Evolutionary conservation across 2,329 filamentous ascomycete genomes (phyloP).

Genomic region (Rasamsonia emersonii): DNA sequence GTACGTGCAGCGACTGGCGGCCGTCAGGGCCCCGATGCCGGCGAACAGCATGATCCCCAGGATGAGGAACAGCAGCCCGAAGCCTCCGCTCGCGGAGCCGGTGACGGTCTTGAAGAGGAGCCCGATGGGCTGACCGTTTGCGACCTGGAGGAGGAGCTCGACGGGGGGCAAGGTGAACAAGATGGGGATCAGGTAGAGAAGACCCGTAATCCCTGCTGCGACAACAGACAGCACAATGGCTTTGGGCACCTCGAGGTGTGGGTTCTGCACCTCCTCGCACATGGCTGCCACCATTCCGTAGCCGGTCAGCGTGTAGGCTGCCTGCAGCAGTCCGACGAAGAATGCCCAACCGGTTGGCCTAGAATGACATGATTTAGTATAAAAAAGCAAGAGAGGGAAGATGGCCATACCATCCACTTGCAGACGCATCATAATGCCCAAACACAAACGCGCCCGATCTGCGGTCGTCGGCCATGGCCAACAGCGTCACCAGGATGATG

Average conservation of each 20-base stretch:
- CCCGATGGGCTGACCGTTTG: constrained; percentile 68
- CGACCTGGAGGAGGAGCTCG: constrained; percentile 52
- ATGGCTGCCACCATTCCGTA: constrained; percentile 65
- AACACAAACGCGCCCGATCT: constrained; percentile 59
- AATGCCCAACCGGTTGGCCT: constrained; percentile 62
- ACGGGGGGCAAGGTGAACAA: constrained; percentile 68
- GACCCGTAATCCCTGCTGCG: constrained; percentile 56
- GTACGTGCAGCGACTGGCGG: constrained; percentile 65
- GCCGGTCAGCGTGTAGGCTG: constrained; percentile 42
- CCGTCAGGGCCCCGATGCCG: constrained; percentile 65
- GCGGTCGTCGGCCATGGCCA: constrained; percentile 51
- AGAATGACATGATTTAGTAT: constrained; percentile 7
- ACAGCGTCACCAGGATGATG: constrained; percentile 57
- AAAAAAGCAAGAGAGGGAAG: not conserved
- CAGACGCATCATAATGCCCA: constrained; percentile 56
- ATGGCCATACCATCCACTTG: constrained; percentile 49
- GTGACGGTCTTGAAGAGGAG: constrained; percentile 68
- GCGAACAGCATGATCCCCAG: constrained; percentile 71
- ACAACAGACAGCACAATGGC: constrained; percentile 63
- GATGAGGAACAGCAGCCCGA: constrained; percentile 66
- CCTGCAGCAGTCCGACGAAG: constrained; percentile 62
- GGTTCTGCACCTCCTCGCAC: constrained; percentile 64
- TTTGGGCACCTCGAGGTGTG: constrained; percentile 59
- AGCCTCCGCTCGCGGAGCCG: constrained; percentile 62
- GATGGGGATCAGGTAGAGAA: constrained; percentile 63